Evolutionary conservation across 805 yeast species (phyloP).

Genomic region (Candida ipomoeae): DNA sequence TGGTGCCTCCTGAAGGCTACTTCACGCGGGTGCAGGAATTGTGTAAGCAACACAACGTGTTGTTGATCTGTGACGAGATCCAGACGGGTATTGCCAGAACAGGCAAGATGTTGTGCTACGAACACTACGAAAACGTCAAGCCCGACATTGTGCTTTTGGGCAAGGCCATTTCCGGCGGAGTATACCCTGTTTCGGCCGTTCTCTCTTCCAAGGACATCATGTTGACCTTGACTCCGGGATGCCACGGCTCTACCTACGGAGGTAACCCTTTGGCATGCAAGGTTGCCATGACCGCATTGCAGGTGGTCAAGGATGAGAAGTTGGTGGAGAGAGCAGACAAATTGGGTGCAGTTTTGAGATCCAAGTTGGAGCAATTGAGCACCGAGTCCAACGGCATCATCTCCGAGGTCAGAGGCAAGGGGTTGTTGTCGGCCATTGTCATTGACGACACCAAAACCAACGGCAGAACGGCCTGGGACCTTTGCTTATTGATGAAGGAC

Average conservation of each 20-base stretch:
- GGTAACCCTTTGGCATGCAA: conserved; percentile 94
- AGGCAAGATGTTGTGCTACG: conserved; percentile 87
- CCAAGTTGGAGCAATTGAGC: conserved; percentile 52
- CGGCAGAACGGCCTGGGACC: conserved; percentile 94
- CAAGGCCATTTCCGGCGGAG: conserved; percentile 95
- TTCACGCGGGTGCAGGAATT: conserved; percentile 65
- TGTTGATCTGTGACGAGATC: conserved; percentile 93
- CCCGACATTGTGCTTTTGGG: conserved; percentile 91
- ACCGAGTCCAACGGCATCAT: conserved; percentile 49
- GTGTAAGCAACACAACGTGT: conserved; percentile 78
- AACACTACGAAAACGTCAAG: conserved; percentile 71
- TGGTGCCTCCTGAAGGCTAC: conserved; percentile 85
- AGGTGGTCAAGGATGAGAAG: conserved; percentile 84
- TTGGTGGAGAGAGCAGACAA: conserved; percentile 72
- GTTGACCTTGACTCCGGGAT: conserved; percentile 88
- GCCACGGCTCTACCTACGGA: conserved; percentile 97
- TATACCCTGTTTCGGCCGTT: conserved; percentile 87
- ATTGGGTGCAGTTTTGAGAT: conserved; percentile 67
- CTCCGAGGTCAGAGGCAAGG: conserved; percentile 73
- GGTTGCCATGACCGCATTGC: conserved; percentile 89
- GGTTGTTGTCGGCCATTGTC: conserved; percentile 86
- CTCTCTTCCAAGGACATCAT: conserved; percentile 85
- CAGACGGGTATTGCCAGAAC: conserved; percentile 98
- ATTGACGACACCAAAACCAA: conserved; percentile 78
- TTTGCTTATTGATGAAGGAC: conserved; percentile 84